Evolutionary conservation across 129 eudicot genomes (phyloP), one percentile per base, ranked within the genome.

Genomic region (Lactuca sativa): DNA sequence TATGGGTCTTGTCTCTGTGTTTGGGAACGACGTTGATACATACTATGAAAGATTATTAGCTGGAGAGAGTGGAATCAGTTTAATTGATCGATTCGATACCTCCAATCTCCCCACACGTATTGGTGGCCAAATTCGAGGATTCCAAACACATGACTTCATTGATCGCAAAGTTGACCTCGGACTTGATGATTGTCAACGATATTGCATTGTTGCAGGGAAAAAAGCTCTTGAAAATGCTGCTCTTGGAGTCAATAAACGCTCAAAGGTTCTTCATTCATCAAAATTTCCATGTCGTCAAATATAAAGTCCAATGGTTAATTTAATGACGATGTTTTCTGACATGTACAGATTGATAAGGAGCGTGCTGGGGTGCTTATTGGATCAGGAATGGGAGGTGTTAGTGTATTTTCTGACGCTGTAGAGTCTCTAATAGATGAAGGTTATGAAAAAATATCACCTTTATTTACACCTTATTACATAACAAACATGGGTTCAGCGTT

Each of bases 331-430:
- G 11, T 44, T 44, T 44, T 11, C 52, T 11, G n/a, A 11, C 52
- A 14, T 58, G 56, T 68, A 63, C 85, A 91, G 97, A 64, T 91
- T 31, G 83, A 88, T 69, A 91, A 86, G 80, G 70, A 78, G 52
- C 85, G 86, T 70, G 95, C 87, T 7, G 96, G 96, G 51, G 89
- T 91, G 58, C 79, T 91, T 59, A 89, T 91, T 25, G 97, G 97
- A 67, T 75, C 97, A 0, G 93, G 86, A 25, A 75, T 83, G 79
- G 97, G 97, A 47, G 92, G 90, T 68, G 73, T 72, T 25, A 76
- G 76, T 0, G 82, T 78, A 31, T 80, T 83, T 43, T 85, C 82
- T 9, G 84, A 91, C 54, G 93, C 90, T 57, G 84, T 86, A 41
- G 76, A 88, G 78, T 69, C 84, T 69, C 79, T 91, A 15, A 76